These are phyloP conservation scores for Fraxinus velutina DNA, from an alignment of 305 asterid genomes.

Conservation along the genomic window DNA sequence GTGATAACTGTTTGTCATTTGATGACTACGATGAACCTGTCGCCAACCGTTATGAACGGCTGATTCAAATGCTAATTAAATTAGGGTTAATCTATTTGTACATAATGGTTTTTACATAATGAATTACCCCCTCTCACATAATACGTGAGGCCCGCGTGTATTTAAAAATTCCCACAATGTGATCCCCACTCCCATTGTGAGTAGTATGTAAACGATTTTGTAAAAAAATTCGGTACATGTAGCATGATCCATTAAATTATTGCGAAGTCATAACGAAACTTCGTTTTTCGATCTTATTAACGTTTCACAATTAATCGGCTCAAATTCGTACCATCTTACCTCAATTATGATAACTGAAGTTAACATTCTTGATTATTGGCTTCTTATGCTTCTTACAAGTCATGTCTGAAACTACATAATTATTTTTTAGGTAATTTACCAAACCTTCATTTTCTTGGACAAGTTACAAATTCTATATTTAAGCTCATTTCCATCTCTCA, in stretches of 20 bases:
- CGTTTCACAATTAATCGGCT: background rate
- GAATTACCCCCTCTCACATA: too few species aligned
- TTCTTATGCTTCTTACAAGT: background rate
- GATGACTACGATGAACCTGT: background rate
- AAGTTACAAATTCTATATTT: background rate
- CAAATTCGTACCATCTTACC: background rate
- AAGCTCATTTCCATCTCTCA: background rate
- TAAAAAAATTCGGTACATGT: too few species aligned
- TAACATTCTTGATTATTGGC: background rate
- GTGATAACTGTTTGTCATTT: background rate
- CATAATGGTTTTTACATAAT: too few species aligned
- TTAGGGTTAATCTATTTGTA: too few species aligned
- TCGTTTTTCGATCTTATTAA: background rate
- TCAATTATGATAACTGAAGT: background rate
- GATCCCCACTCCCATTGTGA: too few species aligned
- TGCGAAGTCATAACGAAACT: background rate
- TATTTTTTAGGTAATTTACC: background rate
- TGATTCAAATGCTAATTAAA: background rate
- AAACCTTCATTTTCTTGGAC: background rate
- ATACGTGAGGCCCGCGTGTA: too few species aligned
- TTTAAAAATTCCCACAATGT: too few species aligned
- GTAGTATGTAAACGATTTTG: too few species aligned
- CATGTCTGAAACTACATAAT: background rate
- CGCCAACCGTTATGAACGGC: background rate
- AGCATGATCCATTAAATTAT: background rate